Base-by-base conservation (phyloP, 768 basidiomycete genomes). In the Leccinum variicolor region DNA sequence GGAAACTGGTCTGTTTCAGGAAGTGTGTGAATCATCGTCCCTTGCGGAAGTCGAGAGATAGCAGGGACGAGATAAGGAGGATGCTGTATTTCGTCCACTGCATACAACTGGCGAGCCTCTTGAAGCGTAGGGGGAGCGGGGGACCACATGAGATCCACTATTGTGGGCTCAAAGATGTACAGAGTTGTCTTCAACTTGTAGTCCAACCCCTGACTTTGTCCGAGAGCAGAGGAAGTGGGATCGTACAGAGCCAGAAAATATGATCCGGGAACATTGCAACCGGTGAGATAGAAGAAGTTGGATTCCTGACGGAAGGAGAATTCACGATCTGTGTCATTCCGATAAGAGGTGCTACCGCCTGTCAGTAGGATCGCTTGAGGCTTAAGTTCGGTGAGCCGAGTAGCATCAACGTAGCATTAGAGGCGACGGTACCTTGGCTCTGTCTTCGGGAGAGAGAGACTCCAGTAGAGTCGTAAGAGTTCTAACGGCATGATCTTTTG, bases 241-340 rank as follows among this genome's bases (percentile, higher is more conserved):
- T 84, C 77, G 69, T 79, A 86, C 2, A 79, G 73, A 9, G 89
- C 73, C 19, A 94, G 73, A 13, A 94, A 71, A 61, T 83, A 84
- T 1, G 90, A 86, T 0, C 81, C 79, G 0, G 93, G 90, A 4
- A 92, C 79, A 49, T 78, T 76, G 73, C 90, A 93, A 53, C 92
- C 94, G 0, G 90, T 83, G 15, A 96, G 78, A 69, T 93, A 96
- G 74, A 82, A 87, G 69, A 96, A 96, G 73, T 96, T 96, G 64
- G 87, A 88, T 72, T 94, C 92, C 66, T 80, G 78, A 55, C 84
- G 79, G 65, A 92, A 92, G 4, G 77, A 69, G 45, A 92, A 74
- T 73, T 93, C 91, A 31, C 92, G 81, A 68, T 95, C 92, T 11
- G 93, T 94, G 68, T 94, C 92, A 68, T 92, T 84, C 60, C 91